phyloP scores from a whole-genome alignment of 2,329 filamentous ascomycete species.

The Graphiopsis chlorocephala region DNA sequence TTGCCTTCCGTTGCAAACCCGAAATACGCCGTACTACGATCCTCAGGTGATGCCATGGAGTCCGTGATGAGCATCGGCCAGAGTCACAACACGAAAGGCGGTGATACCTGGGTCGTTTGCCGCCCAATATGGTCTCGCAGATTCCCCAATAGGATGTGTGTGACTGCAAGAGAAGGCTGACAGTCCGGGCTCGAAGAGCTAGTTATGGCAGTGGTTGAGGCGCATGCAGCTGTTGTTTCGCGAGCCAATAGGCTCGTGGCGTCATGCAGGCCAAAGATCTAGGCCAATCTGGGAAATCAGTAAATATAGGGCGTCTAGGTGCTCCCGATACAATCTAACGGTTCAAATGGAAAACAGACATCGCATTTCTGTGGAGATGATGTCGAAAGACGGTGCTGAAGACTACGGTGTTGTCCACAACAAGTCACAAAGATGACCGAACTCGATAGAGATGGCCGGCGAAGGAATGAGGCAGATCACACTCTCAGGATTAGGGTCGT shows the following conservation, averaged over 20 bases:
- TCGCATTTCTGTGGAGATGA: background rate
- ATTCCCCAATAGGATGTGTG: background rate
- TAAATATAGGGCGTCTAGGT: background rate
- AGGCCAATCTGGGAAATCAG: background rate
- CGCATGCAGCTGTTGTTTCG: background rate
- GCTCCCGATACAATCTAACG: background rate
- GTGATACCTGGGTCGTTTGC: no score
- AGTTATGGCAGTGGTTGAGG: background rate
- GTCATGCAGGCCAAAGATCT: background rate
- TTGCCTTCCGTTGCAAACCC: background rate
- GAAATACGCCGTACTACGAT: background rate
- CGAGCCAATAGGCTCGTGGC: background rate
- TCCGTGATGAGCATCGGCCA: no score
- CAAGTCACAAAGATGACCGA: no score
- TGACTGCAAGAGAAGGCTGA: background rate
- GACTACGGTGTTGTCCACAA: no score
- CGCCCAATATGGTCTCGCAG: no score
- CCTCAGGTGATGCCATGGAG: background rate
- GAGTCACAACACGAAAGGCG: background rate
- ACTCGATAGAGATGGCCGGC: background rate
- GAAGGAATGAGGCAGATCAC: no score
- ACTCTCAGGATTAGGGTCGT: no score
- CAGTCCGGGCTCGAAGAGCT: background rate
- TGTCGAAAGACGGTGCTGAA: background rate
- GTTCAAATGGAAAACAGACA: background rate